Evolutionary conservation across 345 rosid genomes (phyloP).

Genomic region (Cardiospermum halicacabum): DNA sequence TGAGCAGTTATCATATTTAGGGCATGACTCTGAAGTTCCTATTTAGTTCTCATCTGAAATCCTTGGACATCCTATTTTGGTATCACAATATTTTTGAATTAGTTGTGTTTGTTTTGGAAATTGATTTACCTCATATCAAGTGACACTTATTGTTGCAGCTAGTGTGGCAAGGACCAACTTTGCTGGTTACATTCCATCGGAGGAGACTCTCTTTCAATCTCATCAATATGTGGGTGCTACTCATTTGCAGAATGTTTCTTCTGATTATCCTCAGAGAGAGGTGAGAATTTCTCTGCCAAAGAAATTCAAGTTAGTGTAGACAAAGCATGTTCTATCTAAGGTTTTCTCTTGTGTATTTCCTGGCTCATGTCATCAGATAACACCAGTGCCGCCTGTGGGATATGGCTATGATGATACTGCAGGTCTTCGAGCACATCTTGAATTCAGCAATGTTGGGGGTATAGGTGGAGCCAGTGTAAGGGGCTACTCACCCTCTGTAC

Average conservation of each 20-base stretch:
- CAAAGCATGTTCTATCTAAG: neutral
- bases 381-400: conserved; percentile 18
- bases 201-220: conserved; percentile 20
- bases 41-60: neutral
- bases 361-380: conserved; percentile 15
- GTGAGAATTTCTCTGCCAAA: conserved; percentile 23
- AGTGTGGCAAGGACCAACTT: conserved; percentile 21
- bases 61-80: neutral
- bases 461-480: conserved; percentile 23
- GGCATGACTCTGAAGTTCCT: neutral
- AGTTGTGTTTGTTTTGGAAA: neutral
- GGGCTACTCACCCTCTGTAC: conserved; percentile 30
- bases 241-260: conserved; percentile 18
- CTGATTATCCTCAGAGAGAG: conserved; percentile 28
- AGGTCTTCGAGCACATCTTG: conserved; percentile 23
- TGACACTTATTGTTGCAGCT: conserved; percentile 17
- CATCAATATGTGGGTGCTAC: conserved; percentile 11
- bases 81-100: neutral
- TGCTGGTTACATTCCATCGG: conserved; percentile 35
- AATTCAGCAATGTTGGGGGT: conserved; percentile 24
- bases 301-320: neutral
- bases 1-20: neutral
- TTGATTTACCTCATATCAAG: conserved; percentile 2
- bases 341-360: neutral
- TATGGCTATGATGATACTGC: conserved; percentile 24